phyloP scores from a whole-genome alignment of 2,329 filamentous ascomycete genomes.

The Fusarium sp. region DNA sequence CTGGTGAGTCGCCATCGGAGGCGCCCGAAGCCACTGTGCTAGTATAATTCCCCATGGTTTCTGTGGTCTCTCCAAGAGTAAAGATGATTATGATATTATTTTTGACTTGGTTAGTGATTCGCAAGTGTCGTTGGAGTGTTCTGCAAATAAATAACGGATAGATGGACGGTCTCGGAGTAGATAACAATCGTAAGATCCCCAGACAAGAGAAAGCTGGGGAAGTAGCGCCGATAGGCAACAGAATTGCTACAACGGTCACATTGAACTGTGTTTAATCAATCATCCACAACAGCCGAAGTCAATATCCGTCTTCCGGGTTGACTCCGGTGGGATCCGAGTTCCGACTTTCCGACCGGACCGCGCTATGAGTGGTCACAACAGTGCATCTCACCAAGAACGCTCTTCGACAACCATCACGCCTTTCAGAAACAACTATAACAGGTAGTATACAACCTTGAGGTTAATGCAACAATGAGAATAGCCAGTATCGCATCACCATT shows the following conservation, averaged over 20 bases:
- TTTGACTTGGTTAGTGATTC: not conserved
- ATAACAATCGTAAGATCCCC: not conserved
- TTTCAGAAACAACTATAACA: not conserved
- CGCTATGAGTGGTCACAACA: conserved; percentile 21
- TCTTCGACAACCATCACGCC: not conserved
- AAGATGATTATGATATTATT: no score
- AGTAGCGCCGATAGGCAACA: not conserved
- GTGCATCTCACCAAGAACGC: not conserved
- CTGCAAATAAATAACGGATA: not conserved
- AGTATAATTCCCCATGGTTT: conserved; percentile 21
- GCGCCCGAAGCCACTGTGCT: not conserved
- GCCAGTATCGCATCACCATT: not conserved
- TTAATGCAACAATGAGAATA: not conserved
- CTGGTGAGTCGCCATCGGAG: conserved; percentile 26
- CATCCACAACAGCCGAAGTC: not conserved
- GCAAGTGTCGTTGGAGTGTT: not conserved
- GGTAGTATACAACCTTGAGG: not conserved
- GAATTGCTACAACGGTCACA: not conserved
- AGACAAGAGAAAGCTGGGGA: not conserved
- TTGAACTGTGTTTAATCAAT: not conserved
- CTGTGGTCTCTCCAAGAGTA: not conserved
- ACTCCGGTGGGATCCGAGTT: not conserved
- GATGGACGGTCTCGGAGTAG: not conserved
- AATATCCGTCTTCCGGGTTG: not conserved
- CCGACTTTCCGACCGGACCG: conserved; percentile 34